phyloP scores from a whole-genome alignment of 768 basidiomycete species.

The Galerina marginata region DNA sequence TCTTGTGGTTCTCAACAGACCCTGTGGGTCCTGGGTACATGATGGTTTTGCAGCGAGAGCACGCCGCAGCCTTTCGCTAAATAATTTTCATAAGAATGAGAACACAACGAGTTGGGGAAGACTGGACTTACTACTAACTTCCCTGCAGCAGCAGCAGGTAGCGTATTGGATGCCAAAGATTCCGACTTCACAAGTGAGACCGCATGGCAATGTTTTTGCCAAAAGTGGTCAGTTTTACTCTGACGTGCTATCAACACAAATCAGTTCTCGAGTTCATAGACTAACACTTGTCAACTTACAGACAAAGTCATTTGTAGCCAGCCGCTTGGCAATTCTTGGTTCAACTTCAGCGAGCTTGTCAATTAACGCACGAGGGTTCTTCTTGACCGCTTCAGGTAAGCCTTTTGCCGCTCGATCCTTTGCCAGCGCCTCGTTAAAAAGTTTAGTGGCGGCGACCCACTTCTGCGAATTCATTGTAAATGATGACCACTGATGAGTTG shows the following conservation, averaged over 20 bases:
- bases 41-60: slow-evolving; percentile 7
- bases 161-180: background rate
- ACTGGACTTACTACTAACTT: too few relatives aligned
- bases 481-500: slow-evolving; percentile 8
- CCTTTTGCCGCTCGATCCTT: background rate
- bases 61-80: background rate
- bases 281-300: too few relatives aligned
- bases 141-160: background rate
- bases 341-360: slow-evolving; percentile 13
- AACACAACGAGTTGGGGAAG: too few relatives aligned
- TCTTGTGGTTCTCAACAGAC: background rate
- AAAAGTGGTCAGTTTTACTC: slow-evolving; percentile 2
- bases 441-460: slow-evolving; percentile 6
- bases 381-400: background rate
- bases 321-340: background rate
- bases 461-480: slow-evolving; percentile 9
- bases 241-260: background rate
- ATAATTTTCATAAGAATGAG: background rate
- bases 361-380: slow-evolving; percentile 10
- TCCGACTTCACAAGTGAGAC: background rate
- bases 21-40: slow-evolving; percentile 10
- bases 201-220: slow-evolving; percentile 12
- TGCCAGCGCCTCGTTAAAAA: background rate
- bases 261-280: too few relatives aligned
- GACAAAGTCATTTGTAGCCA: background rate